A percentile compares a stretch with the other conserved stretches of the same genome.
Conservation (phyloP, 495 filamentous ascomycete species). For the Monascus purpureus region DNA sequence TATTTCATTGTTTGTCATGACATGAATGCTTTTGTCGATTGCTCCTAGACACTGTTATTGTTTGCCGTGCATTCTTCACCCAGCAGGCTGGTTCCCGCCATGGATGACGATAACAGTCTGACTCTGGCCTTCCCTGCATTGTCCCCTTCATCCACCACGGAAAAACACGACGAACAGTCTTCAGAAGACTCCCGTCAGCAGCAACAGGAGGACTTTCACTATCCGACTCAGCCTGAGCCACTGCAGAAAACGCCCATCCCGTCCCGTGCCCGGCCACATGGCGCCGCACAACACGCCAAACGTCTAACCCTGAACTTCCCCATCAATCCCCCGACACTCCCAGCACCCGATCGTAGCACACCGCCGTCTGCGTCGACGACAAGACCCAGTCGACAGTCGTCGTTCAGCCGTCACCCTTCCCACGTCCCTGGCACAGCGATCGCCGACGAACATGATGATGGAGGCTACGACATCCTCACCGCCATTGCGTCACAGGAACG, state of each 20-base stretch:
- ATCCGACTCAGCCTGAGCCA: neutral
- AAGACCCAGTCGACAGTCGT: constrained; percentile 24
- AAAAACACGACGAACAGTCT: no score
- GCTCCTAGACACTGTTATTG: no score
- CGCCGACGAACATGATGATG: constrained; percentile 40
- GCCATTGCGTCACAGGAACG: constrained; percentile 87
- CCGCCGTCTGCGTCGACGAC: constrained; percentile 23
- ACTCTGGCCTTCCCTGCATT: neutral
- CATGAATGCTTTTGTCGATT: constrained; percentile 1
- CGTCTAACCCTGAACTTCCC: constrained; percentile 73
- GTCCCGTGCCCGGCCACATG: constrained; percentile 34
- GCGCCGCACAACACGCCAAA: constrained; percentile 50
- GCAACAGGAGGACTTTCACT: neutral
- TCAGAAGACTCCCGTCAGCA: no score
- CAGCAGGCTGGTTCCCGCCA: constrained; percentile 1
- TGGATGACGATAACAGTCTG: neutral
- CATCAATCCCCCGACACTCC: constrained; percentile 29
- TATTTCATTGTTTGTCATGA: neutral
- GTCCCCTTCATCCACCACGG: neutral
- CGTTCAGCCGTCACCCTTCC: constrained; percentile 15
- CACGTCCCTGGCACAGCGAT: constrained; percentile 11
- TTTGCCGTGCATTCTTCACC: neutral
- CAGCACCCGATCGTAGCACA: constrained; percentile 12
- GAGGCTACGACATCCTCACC: constrained; percentile 59
- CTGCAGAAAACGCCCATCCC: constrained; percentile 11